These are phyloP conservation scores for Geotrichum fermentans DNA, from an alignment of 1,139 yeast genomes.

Conservation along the genomic window DNA sequence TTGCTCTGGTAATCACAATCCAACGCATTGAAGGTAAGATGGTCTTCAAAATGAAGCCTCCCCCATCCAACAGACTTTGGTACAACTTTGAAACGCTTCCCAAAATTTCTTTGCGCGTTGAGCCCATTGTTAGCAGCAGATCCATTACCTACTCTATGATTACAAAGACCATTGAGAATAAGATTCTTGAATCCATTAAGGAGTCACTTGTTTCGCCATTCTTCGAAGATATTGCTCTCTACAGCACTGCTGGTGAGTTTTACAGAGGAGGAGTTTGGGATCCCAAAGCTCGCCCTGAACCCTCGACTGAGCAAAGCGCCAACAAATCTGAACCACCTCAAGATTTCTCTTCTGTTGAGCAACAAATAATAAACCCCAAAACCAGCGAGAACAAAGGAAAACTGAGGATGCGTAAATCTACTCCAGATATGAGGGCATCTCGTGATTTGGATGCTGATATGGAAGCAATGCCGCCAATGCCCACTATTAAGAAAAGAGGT, in stretches of 20 bases:
- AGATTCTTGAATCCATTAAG: slow-evolving; percentile 68
- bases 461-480: background rate
- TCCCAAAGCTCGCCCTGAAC: slow-evolving; percentile 5
- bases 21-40: slow-evolving; percentile 70
- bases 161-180: slow-evolving; percentile 72
- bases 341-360: background rate
- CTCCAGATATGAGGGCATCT: slow-evolving; percentile 4
- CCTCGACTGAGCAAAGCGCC: background rate
- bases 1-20: slow-evolving; percentile 66
- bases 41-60: slow-evolving; percentile 67
- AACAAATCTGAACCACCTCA: background rate
- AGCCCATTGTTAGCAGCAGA: slow-evolving; percentile 85
- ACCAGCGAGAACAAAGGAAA: background rate
- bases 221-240: slow-evolving; percentile 83
- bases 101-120: slow-evolving; percentile 52
- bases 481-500: background rate
- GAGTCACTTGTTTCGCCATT: slow-evolving; percentile 79
- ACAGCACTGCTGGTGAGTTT: slow-evolving; percentile 58
- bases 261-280: slow-evolving; percentile 94
- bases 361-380: background rate
- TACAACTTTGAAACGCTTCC: slow-evolving; percentile 83
- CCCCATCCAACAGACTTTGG: slow-evolving; percentile 92
- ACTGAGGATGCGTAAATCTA: slow-evolving; percentile 3
- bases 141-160: slow-evolving; percentile 72
- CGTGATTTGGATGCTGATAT: background rate